Base-by-base conservation (phyloP, 2,329 filamentous ascomycete genomes). In the Fusarium staphyleae region DNA sequence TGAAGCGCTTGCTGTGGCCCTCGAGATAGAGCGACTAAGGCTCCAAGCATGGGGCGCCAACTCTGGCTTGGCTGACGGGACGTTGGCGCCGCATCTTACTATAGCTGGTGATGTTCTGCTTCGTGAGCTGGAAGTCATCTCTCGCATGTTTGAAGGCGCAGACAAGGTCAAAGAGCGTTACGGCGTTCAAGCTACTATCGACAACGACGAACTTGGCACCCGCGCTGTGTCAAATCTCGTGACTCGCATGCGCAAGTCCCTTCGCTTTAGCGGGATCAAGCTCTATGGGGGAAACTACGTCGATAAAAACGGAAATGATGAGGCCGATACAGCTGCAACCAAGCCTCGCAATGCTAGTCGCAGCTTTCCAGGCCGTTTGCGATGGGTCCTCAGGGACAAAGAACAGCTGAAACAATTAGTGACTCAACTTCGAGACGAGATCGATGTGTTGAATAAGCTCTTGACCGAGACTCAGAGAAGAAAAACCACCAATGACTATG, bases 41-140 rank as follows among this genome's bases (percentile, higher is more conserved):
- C 29, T 48, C 3, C 45, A 48, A 12, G 16, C 35, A 24, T 48
- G 45, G 45, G 45, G 45, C 16, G 35, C 35, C 13, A 48, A 41
- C 36, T 41, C 45, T 11, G 45, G 45, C n/a, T 12, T 48, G 13
- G 45, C 35, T 8, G 35, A 48, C 8, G 45, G 45, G 10, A 14
- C 6, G 4, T 39, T 48, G 14, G 36, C 36, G 6, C 35, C 35
- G 15, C 28, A 41, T 9, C 15, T 48, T 1, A 22, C 18, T n/a
- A 11, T 41, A 3, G 36, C 28, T 5, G 24, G 35, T 13, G 35
- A 41, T 18, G 11, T 34, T 10, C 18, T 48, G 4, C 24, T 41
- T 3, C 28, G 36, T 9, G 36, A 34, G 6, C 35, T 48, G 4
- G 28, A 34, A 2, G 35, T 41, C 3, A 48, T 48, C 5, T 24